phyloP scores from a whole-genome alignment of 1,284 basidiomycete species.

The Boletus hoseneyae region DNA sequence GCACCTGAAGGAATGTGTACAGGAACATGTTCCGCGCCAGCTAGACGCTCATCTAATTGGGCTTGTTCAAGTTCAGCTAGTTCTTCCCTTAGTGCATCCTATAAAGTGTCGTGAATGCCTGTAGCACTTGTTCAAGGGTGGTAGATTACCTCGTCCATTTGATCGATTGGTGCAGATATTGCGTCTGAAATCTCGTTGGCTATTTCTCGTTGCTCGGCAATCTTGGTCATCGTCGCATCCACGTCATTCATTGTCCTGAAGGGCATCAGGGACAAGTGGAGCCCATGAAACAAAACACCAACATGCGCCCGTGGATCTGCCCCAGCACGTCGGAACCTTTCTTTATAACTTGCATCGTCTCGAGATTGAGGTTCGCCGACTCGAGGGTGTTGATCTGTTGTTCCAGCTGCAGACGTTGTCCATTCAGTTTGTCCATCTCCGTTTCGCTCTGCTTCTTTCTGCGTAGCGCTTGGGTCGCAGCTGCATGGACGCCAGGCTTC shows the following conservation, averaged over 20 bases:
- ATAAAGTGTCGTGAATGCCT: constrained; percentile 16
- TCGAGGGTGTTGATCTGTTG: constrained; percentile 97
- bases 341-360: constrained; percentile 98
- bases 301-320: constrained; percentile 91
- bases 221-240: constrained; percentile 86
- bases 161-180: constrained; percentile 77
- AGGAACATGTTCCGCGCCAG: constrained; percentile 88
- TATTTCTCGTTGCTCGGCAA: constrained; percentile 91
- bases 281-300: constrained; percentile 35
- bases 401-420: constrained; percentile 90
- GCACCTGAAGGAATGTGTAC: constrained; percentile 77
- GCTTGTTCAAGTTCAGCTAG: constrained; percentile 92
- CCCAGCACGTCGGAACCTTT: constrained; percentile 90
- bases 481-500: constrained; percentile 13
- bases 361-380: constrained; percentile 96
- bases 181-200: constrained; percentile 96
- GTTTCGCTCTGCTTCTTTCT: constrained; percentile 92
- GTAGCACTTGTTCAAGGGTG: constrained; percentile 2
- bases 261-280: not conserved
- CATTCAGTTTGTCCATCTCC: constrained; percentile 86
- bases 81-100: constrained; percentile 85
- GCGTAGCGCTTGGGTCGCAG: constrained; percentile 85
- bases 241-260: constrained; percentile 87
- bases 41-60: constrained; percentile 83
- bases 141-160: constrained; percentile 71